Base-by-base conservation (phyloP, 1,284 basidiomycete species). In the Testicularia cyperi region DNA sequence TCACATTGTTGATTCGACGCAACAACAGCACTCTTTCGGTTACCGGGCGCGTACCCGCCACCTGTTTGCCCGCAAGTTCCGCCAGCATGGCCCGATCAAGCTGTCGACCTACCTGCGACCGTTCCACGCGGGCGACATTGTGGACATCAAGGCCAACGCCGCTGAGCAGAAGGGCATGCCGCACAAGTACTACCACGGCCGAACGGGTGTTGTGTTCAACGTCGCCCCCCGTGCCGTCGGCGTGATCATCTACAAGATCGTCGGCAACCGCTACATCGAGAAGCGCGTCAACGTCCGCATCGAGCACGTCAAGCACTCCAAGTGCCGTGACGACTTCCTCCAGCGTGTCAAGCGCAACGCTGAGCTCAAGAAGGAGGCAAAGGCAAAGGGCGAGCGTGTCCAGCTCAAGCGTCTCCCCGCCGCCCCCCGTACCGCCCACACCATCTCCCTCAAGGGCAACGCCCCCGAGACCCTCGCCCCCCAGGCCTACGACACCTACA, bases 111-210 rank as follows among this genome's bases (percentile, higher is more conserved):
- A 85, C 86, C 82, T 98, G 77, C 84, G 87, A 78, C 85, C 85
- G 81, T 99, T 88, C 86, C 86, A 86, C 74, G 85, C 97, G 69
- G 94, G 94, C 68, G 94, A 99, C 80, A 96, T 98, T 77, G 94
- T 99, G 74, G 94, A 98, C 83, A 98, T 98, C 84, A 95, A 95
- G 83, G 94, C 94, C 74, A 97, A 99, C 79, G 86, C 92, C 60
- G 90, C 92, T 41, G 88, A 96, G 81, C 95, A 98, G 85, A 95
- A 94, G 88, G 94, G 94, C 80, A 96, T 98, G 91, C 92, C 94
- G 78, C 92, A 96, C 85, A 97, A 97, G 82, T 75, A 74, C 67
- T 76, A 76, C 72, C 54, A 47, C 72, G 91, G 90, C 74, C 88
- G 90, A 64, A 99, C 94, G 65, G 94, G 95, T 69, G 94, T 98